These are phyloP conservation scores for Fomitopsis schrenkii DNA, from an alignment of 1,284 basidiomycete species.

Conservation along the genomic window DNA sequence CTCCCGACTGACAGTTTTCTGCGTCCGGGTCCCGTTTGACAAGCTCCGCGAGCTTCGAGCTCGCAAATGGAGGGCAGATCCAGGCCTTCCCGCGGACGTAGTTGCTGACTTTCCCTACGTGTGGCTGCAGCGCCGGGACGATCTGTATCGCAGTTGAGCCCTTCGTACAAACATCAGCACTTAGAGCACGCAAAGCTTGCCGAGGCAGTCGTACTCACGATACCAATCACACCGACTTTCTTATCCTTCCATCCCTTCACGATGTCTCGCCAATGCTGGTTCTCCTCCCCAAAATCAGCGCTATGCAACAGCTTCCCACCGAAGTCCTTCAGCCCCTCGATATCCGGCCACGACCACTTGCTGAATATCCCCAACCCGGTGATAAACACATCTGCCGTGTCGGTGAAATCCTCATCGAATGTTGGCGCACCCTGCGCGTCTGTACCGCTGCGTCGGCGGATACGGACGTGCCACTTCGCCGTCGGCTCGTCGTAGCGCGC, in stretches of 20 bases:
- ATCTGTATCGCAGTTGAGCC: conserved; percentile 64
- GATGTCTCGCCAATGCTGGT: conserved; percentile 42
- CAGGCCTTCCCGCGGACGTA: conserved; percentile 64
- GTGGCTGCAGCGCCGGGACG: conserved; percentile 53
- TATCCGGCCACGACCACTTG: conserved; percentile 57
- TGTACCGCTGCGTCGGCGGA: conserved; percentile 25
- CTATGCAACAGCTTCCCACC: conserved; percentile 50
- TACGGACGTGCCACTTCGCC: conserved; percentile 51
- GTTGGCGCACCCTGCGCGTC: conserved; percentile 14
- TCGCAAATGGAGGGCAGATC: conserved; percentile 49
- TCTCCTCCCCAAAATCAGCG: conserved; percentile 49
- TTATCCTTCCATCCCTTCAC: conserved; percentile 51
- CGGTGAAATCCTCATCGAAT: conserved; percentile 41
- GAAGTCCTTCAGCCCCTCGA: conserved; percentile 48
- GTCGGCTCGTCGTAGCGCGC: conserved; percentile 46
- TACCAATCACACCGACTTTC: conserved; percentile 57
- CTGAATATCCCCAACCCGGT: conserved; percentile 45
- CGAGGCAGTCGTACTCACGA: conserved; percentile 32
- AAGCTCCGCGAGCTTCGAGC: conserved; percentile 34
- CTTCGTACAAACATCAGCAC: conserved; percentile 23
- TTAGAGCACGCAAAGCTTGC: not conserved
- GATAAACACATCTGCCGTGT: conserved; percentile 50
- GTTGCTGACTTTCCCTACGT: conserved; percentile 46
- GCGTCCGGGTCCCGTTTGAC: conserved; percentile 30
- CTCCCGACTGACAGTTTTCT: conserved; percentile 40